These are phyloP conservation scores for Nakaseomyces uthaithaninus DNA, from an alignment of 1,139 yeast genomes.

Conservation along the genomic window DNA sequence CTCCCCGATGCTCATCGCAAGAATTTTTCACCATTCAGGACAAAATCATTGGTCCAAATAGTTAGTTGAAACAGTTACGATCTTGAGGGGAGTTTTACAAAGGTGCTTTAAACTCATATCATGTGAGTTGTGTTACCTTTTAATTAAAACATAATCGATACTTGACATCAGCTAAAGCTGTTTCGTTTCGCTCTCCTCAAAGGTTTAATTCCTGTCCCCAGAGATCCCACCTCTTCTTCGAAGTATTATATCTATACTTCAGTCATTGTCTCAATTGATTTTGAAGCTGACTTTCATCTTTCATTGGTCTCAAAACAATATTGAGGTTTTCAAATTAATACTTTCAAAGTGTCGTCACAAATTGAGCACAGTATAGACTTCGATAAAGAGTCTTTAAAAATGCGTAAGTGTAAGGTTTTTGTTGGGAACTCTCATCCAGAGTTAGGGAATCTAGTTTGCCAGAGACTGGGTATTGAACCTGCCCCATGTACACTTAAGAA, in stretches of 20 bases:
- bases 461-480: slow-evolving; percentile 85
- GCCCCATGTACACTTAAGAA: slow-evolving; percentile 87
- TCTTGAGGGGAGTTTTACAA: not conserved
- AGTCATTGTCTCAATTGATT: not conserved
- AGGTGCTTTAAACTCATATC: not conserved
- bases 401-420: slow-evolving; percentile 96
- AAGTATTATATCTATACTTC: too few relatives aligned
- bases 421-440: slow-evolving; percentile 97
- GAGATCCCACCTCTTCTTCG: too few relatives aligned
- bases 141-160: too few relatives aligned
- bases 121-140: too few relatives aligned
- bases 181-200: not conserved
- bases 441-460: slow-evolving; percentile 82
- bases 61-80: too few relatives aligned
- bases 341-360: slow-evolving; percentile 2
- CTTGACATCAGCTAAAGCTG: too few relatives aligned
- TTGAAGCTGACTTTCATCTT: not conserved
- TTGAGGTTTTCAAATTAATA: not conserved
- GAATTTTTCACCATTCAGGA: too few relatives aligned
- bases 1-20: slow-evolving; percentile 5
- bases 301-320: too few relatives aligned
- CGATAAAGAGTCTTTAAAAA: slow-evolving; percentile 26
- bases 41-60: slow-evolving; percentile 3
- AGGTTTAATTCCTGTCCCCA: too few relatives aligned
- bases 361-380: not conserved